Base-by-base conservation (phyloP, 2,329 filamentous ascomycete species). In the Cordyceps fumosorosea region DNA sequence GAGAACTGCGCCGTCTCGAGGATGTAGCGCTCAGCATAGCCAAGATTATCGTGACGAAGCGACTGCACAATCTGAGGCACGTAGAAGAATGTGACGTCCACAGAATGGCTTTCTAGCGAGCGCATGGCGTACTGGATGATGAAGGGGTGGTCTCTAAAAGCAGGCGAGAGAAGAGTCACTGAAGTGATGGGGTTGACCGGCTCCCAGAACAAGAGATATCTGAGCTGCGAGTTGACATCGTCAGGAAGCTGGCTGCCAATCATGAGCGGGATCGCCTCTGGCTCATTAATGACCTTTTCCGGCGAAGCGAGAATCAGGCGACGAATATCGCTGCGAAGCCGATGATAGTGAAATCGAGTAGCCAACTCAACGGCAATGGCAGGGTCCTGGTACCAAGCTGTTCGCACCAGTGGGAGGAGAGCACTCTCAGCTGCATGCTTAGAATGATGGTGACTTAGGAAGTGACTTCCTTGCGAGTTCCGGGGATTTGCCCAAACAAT, bases 81-180 rank as follows among this genome's bases (percentile, higher is more conserved):
- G 71, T 97, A 98, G 76, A 98, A 99, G 81, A 99, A 99, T 0
- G 93, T 96, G 22, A 98, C 87, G 72, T 98, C 95, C n/a, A 97
- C 88, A 0, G 92, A 89, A 70, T 99, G 95, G 67, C 89, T 93
- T 72, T 99, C 95, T 54, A 99, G 76, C 3, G 95, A 91, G 69
- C 93, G 86, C 88, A 99, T 96, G 1, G 95, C 95, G 74, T 98
- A 99, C 74, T 99, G 96, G 45, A 98, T 85, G 59, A 99, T 83
- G 75, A 93, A 96, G 0, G 96, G 90, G 70, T 99, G 89, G 69
- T 96, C 93, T 47, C 88, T 87, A 73, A 96, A 99, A 1, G 89
- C 87, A 0, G 96, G 96, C 67, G 96, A 74, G 78, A 99, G 98
- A 75, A 96, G 92, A 0, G 92, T 96, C 7, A 96, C 88, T 0